Evolutionary conservation across 306 rosid species (phyloP).

Genomic region (Crotalaria pallida): DNA sequence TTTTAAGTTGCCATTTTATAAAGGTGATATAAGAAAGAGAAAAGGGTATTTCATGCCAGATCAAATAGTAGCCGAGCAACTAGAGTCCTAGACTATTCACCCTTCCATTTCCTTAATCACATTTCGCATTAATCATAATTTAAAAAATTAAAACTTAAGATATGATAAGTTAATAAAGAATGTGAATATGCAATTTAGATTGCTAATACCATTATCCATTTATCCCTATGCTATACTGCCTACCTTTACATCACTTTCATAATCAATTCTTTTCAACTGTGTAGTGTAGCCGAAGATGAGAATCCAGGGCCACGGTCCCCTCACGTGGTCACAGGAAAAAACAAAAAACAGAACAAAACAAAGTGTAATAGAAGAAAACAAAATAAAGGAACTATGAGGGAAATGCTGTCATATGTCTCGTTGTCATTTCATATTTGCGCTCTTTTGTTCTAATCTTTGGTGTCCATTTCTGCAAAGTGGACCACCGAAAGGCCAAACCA

Average conservation of each 20-base stretch:
- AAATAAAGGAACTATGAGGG: not conserved
- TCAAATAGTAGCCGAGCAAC: no score
- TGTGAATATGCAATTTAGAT: no score
- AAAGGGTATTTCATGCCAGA: not conserved
- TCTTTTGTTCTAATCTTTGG: constrained; percentile 31
- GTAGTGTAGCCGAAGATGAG: constrained; percentile 3
- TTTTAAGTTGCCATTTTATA: not conserved
- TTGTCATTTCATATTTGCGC: constrained; percentile 8
- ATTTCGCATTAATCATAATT: no score
- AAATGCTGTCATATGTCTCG: constrained; percentile 22
- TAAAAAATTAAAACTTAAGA: no score
- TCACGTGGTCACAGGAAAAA: not conserved
- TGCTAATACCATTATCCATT: no score
- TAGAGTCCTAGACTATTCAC: no score
- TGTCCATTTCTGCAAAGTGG: constrained; percentile 15
- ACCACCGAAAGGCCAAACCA: constrained; percentile 37
- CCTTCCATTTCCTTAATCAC: no score
- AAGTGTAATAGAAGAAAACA: not conserved
- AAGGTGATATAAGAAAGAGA: not conserved
- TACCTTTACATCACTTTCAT: not conserved
- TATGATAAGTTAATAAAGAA: no score
- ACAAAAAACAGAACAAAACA: constrained; percentile 1
- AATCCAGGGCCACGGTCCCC: constrained; percentile 30
- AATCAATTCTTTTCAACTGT: not conserved
- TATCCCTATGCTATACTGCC: no score